These are phyloP conservation scores for Blastocystis sp. DNA, from an alignment of 352 stramenopile genomes.

Conservation along the genomic window DNA sequence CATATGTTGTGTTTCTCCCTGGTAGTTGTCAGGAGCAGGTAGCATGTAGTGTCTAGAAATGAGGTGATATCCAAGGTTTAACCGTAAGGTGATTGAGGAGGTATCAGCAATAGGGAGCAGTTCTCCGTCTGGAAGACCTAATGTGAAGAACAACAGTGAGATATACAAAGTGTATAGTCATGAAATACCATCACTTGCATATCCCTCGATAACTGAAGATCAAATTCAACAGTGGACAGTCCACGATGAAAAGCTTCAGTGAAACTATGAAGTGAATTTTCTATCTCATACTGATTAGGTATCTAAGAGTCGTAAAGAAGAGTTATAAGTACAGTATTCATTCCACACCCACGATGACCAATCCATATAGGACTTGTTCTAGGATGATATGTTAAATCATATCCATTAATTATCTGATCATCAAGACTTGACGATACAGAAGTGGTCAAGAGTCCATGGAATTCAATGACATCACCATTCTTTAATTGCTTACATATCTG, in stretches of 20 bases:
- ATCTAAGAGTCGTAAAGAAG: not conserved
- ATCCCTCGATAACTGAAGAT: slow-evolving; percentile 64
- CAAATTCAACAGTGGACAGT: slow-evolving; percentile 28
- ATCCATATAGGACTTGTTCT: not conserved
- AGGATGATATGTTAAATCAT: not conserved
- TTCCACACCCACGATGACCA: slow-evolving; percentile 39
- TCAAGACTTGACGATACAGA: not conserved
- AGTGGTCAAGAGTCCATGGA: not conserved
- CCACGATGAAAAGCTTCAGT: not conserved
- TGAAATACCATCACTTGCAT: slow-evolving; percentile 56
- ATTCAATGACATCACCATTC: not conserved
- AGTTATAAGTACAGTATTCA: not conserved
- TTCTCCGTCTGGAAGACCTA: not conserved
- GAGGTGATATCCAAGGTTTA: no score
- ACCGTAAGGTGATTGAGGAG: not conserved
- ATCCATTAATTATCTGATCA: not conserved
- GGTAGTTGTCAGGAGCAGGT: not conserved
- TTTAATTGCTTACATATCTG: not conserved
- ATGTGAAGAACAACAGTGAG: not conserved
- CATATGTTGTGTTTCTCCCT: slow-evolving; percentile 5
- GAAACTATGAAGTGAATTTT: slow-evolving; percentile 59
- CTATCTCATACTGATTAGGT: not conserved
- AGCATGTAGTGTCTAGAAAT: not conserved
- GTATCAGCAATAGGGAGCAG: not conserved
- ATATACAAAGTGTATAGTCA: slow-evolving; percentile 26